Percentiles rank a stretch among this genome's conserved stretches.
Conservation (phyloP, 2,329 filamentous ascomycete species). For the Neonectria sp. region DNA sequence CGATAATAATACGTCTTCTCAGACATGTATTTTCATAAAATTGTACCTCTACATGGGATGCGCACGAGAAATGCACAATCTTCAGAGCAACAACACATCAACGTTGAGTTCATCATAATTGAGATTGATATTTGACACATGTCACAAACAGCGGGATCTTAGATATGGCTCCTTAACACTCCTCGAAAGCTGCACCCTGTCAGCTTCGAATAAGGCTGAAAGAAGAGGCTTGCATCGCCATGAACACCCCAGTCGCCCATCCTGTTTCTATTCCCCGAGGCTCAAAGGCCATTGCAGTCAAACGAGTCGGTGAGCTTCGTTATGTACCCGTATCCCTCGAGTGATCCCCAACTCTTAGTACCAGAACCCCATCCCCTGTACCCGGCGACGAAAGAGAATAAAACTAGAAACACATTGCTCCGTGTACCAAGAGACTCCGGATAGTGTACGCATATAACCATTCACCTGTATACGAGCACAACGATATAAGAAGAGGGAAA, state of each 20-base stretch:
- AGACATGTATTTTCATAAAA: neutral
- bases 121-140: neutral
- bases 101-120: neutral
- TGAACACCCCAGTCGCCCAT: conserved; percentile 28
- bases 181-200: conserved; percentile 9
- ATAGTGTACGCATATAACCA: conserved; percentile 13
- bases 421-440: conserved; percentile 31
- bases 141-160: neutral
- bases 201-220: conserved; percentile 16
- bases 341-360: neutral
- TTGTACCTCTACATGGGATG: neutral
- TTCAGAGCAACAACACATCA: neutral
- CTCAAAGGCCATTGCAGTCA: conserved; percentile 21
- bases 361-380: conserved; percentile 10
- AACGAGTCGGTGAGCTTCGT: conserved; percentile 3
- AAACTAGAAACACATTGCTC: conserved; percentile 16
- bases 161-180: neutral
- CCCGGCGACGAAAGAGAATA: conserved; percentile 14
- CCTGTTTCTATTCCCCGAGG: conserved; percentile 11
- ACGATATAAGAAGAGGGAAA: neutral
- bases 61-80: neutral
- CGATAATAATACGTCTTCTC: neutral
- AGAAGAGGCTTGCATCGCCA: conserved; percentile 11
- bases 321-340: neutral
- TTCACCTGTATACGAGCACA: conserved; percentile 13